Evolutionary conservation across 2,329 filamentous ascomycete species (phyloP), one percentile per base, ranked within the genome.

Genomic region (Aspergillus calidoustus): DNA sequence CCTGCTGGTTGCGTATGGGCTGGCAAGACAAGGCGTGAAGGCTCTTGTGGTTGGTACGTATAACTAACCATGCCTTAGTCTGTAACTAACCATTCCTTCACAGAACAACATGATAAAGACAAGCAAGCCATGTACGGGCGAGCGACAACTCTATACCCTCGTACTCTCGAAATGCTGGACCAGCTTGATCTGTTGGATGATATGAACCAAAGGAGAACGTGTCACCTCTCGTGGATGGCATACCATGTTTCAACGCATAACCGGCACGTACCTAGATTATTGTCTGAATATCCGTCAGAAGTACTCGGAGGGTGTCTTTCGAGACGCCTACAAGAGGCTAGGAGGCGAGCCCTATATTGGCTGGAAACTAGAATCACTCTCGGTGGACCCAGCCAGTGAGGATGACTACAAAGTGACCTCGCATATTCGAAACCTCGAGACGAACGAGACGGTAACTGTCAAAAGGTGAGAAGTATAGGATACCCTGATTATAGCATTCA

Each of bases 121-220:
- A 63, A 69, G 52, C 62, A 62, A 38, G 65, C 66, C 51, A 60
- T 64, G 78, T 49, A 80, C 9, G 92, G 94, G 77, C 17, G 50
- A n/a, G 66, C 71, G 17, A 71, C 83, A 2, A 73, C 78, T 3
- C 64, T 84, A 3, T 82, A 83, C 43, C 72, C 80, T 8, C 77
- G 82, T 9, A 81, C 78, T 1, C 66, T 81, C 4, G 82, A 84
- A 68, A 74, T 82, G 43, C 73, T 83, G 38, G 76, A 77, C 55
- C 81, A 82, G 48, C 76, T 83, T 61, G 69, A 71, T 4, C 63
- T 79, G 23, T 66, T 75, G 23, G 66, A 76, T 5, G 61, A 71
- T 90, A 91, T 52, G 89, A 94, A 66, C 90, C 89, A 46, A 91
- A 52, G 72, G 74, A 23, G 60, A 64, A 11, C 77, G 76, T 58